Evolutionary conservation across 345 rosid genomes (phyloP).

Genomic region (Salix arbutifolia): DNA sequence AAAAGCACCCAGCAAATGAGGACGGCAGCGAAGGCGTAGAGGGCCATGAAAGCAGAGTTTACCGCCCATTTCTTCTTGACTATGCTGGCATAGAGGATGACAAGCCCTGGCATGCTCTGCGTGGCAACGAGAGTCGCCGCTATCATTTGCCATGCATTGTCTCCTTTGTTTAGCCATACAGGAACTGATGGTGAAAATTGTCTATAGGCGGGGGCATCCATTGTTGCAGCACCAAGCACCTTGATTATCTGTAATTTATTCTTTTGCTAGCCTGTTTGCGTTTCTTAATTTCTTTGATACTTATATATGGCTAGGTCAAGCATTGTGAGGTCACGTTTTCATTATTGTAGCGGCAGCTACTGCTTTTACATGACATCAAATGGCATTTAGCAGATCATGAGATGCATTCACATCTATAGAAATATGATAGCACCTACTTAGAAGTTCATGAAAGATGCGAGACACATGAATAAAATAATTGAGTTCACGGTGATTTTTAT

Average conservation of each 20-base stretch:
- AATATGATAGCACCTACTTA: neutral
- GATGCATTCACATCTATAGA: neutral
- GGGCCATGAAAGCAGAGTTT: constrained; percentile 30
- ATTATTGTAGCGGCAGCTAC: neutral
- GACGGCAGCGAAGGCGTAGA: constrained; percentile 29
- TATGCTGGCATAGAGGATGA: constrained; percentile 23
- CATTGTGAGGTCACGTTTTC: neutral
- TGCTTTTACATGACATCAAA: neutral
- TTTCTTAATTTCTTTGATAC: neutral
- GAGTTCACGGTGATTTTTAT: too few relatives aligned
- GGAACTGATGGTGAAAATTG: constrained; percentile 14
- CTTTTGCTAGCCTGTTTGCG: neutral
- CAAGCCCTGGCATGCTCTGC: constrained; percentile 35
- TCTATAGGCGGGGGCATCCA: constrained; percentile 7
- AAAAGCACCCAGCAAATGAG: constrained; percentile 32
- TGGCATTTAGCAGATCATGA: neutral
- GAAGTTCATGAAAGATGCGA: too few relatives aligned
- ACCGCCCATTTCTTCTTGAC: constrained; percentile 34
- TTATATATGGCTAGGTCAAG: neutral
- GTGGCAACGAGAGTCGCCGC: constrained; percentile 21
- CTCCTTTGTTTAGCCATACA: constrained; percentile 30
- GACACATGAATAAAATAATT: too few relatives aligned
- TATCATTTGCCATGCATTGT: constrained; percentile 34
- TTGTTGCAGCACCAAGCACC: neutral
- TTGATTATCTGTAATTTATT: neutral